phyloP scores from a whole-genome alignment of 2,329 filamentous ascomycete genomes.

The Talaromyces funiculosus region DNA sequence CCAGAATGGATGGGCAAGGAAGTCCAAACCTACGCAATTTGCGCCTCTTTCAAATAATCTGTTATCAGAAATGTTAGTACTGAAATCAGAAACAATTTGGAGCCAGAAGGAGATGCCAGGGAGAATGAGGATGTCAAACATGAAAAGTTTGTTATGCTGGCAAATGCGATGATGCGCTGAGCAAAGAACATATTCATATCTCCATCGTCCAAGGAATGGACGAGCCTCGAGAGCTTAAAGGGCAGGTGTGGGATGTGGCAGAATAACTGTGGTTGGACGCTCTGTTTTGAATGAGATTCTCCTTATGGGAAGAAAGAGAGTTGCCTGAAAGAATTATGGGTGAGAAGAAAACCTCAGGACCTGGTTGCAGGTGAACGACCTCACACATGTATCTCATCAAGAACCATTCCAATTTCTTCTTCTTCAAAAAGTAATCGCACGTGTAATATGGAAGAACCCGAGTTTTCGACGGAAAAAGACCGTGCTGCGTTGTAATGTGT shows the following conservation, averaged over 20 bases:
- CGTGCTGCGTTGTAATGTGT: slow-evolving; percentile 40
- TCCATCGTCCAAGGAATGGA: slow-evolving; percentile 31
- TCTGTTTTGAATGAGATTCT: slow-evolving; percentile 24
- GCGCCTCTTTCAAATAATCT: slow-evolving; percentile 93
- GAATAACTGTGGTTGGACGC: slow-evolving; percentile 22
- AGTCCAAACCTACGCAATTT: slow-evolving; percentile 80
- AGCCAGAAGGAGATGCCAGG: slow-evolving; percentile 23
- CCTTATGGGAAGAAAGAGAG: slow-evolving; percentile 42
- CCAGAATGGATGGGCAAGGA: slow-evolving; percentile 93
- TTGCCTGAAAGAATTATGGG: slow-evolving; percentile 39
- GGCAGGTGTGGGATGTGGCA: slow-evolving; percentile 23
- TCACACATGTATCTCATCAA: slow-evolving; percentile 48
- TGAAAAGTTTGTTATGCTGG: slow-evolving; percentile 34
- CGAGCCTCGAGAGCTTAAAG: slow-evolving; percentile 20
- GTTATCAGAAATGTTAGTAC: slow-evolving; percentile 35
- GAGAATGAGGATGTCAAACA: slow-evolving; percentile 46
- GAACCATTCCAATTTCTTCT: slow-evolving; percentile 16
- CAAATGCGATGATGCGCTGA: slow-evolving; percentile 29
- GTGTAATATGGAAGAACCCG: slow-evolving; percentile 29
- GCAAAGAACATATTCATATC: slow-evolving; percentile 30
- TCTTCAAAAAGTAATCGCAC: slow-evolving; percentile 24
- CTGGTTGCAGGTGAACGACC: slow-evolving; percentile 58
- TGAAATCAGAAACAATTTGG: slow-evolving; percentile 8
- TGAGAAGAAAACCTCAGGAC: slow-evolving; percentile 46
- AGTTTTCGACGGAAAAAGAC: slow-evolving; percentile 25